phyloP scores from a whole-genome alignment of 192 early-diverging fungal genomes.

The Dimargaris xerosporica region DNA sequence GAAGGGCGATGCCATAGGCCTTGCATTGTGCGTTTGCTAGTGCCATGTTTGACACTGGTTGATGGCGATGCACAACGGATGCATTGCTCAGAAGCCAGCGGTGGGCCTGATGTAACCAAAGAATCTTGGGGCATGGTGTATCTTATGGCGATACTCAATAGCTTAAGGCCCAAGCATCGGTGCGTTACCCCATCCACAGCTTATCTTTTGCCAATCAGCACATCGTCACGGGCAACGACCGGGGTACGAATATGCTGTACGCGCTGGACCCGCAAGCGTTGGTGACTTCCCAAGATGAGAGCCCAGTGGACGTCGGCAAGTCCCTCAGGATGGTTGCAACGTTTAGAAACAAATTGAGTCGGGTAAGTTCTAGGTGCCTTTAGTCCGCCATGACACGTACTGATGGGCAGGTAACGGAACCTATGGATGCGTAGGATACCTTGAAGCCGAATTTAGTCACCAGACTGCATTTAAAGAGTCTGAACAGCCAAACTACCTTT shows the following conservation, averaged over 20 bases:
- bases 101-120: background rate
- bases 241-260: conserved; percentile 30
- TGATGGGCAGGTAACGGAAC: no score
- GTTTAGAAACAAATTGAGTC: conserved; percentile 26
- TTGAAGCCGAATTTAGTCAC: no score
- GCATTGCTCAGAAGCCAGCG: no score
- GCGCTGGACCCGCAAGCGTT: conserved; percentile 26
- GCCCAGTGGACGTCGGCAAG: conserved; percentile 16
- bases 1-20: no score
- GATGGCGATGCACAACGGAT: no score
- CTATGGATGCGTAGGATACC: no score
- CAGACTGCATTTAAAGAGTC: no score
- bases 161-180: conserved; percentile 30
- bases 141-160: background rate
- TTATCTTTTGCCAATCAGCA: conserved; percentile 24
- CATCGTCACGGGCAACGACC: conserved; percentile 29
- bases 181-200: conserved; percentile 30
- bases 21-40: no score
- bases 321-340: conserved; percentile 27
- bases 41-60: no score
- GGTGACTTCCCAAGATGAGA: conserved; percentile 14
- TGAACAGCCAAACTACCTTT: no score
- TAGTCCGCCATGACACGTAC: no score
- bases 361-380: background rate
- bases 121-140: conserved; percentile 19